Conservation (phyloP, 139 green algal species). For the Chlorella sp. region DNA sequence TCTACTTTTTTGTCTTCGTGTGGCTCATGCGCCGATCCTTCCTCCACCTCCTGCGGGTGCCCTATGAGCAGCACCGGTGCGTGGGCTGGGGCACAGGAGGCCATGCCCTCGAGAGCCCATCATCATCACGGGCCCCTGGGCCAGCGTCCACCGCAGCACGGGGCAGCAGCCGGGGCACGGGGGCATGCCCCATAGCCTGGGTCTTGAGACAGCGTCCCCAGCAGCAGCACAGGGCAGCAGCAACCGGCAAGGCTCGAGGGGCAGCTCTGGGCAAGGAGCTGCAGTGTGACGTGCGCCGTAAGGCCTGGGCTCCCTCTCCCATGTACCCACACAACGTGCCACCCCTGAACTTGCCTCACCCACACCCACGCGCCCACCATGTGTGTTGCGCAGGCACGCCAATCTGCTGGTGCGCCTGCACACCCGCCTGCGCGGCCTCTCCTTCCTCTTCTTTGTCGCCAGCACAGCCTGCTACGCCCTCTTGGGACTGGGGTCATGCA, state of each 20-base stretch:
- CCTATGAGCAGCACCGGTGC: not conserved
- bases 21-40: not conserved
- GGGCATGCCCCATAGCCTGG: too few species aligned
- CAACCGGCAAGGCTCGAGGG: too few species aligned
- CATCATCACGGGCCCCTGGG: too few species aligned
- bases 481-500: not conserved
- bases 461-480: constrained; percentile 1
- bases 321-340: too few species aligned
- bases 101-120: too few species aligned
- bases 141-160: too few species aligned
- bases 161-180: too few species aligned
- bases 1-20: not conserved
- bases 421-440: not conserved
- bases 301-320: not conserved
- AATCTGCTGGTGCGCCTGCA: not conserved
- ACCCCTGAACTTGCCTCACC: constrained; percentile 25
- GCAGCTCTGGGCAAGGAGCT: too few species aligned
- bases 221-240: too few species aligned
- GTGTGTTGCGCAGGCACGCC: constrained; percentile 38
- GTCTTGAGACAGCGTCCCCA: too few species aligned
- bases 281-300: too few species aligned
- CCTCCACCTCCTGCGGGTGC: not conserved
- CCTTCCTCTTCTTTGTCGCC: not conserved
- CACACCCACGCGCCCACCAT: constrained; percentile 40
- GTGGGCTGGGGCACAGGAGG: not conserved